Evolutionary conservation across 2,329 filamentous ascomycete genomes (phyloP).

Genomic region (Parafenestella ontariensis): DNA sequence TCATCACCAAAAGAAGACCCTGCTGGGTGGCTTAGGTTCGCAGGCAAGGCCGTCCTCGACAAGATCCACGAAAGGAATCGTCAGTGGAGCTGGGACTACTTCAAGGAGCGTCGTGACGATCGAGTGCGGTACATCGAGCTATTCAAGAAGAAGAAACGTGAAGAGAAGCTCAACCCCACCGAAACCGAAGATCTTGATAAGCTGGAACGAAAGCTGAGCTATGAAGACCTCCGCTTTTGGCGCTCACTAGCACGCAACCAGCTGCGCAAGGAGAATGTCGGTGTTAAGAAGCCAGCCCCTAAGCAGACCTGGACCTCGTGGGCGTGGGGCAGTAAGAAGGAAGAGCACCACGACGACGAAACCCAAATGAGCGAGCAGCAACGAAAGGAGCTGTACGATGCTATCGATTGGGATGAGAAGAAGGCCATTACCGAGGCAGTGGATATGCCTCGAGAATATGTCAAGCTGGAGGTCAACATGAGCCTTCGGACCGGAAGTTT

Average conservation of each 20-base stretch:
- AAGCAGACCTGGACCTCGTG: constrained; percentile 90
- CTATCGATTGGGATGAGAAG: constrained; percentile 99
- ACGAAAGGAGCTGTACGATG: constrained; percentile 93
- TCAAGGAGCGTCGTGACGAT: constrained; percentile 90
- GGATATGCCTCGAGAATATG: constrained; percentile 85
- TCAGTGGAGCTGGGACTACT: constrained; percentile 95
- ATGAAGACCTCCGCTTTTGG: constrained; percentile 98
- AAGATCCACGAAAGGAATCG: constrained; percentile 96
- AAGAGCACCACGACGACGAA: constrained; percentile 73
- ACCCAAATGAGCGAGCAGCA: constrained; percentile 94
- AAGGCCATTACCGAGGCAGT: constrained; percentile 85
- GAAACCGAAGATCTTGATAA: constrained; percentile 76
- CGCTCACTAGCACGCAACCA: constrained; percentile 92
- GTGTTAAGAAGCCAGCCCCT: constrained; percentile 76
- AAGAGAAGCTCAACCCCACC: constrained; percentile 69
- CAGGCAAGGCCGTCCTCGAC: constrained; percentile 83
- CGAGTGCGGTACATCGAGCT: constrained; percentile 87
- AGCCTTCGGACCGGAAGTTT: constrained; percentile 96
- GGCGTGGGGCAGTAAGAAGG: constrained; percentile 74
- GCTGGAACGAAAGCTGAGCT: constrained; percentile 86
- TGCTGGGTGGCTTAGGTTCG: constrained; percentile 89
- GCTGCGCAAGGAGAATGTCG: constrained; percentile 91
- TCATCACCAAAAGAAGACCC: constrained; percentile 87
- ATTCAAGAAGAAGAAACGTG: constrained; percentile 89
- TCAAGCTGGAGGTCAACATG: constrained; percentile 92